Conservation (phyloP, 2,329 filamentous ascomycete genomes). For the Metarhizium sp. region DNA sequence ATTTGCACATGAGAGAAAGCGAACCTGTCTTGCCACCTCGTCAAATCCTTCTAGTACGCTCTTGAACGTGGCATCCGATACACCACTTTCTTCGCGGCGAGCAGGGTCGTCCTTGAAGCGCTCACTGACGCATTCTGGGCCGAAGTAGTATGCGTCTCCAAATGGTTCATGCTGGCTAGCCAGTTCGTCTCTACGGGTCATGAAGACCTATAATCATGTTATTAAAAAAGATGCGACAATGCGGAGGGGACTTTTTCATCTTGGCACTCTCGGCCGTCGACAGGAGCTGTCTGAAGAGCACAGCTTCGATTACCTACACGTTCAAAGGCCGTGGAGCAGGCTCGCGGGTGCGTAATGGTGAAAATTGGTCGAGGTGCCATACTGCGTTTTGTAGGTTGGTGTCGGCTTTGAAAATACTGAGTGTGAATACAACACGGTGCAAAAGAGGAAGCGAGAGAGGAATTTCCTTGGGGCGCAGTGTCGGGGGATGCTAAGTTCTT, state of each 20-base stretch:
- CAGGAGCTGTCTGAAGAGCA: not conserved
- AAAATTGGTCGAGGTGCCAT: slow-evolving; percentile 53
- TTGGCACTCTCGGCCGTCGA: too few species aligned
- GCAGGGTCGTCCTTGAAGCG: slow-evolving; percentile 64
- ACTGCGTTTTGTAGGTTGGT: not conserved
- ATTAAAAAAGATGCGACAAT: not conserved
- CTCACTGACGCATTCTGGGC: slow-evolving; percentile 74
- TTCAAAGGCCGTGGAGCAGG: slow-evolving; percentile 96
- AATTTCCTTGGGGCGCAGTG: too few species aligned
- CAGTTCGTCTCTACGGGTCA: slow-evolving; percentile 78
- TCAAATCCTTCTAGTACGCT: slow-evolving; percentile 72
- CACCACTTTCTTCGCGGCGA: slow-evolving; percentile 51
- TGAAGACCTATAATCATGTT: slow-evolving; percentile 63
- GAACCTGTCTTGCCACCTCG: slow-evolving; percentile 64
- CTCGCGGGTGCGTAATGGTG: slow-evolving; percentile 84
- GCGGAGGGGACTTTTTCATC: not conserved
- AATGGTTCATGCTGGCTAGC: slow-evolving; percentile 91
- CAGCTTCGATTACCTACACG: slow-evolving; percentile 47
- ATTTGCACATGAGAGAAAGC: slow-evolving; percentile 14
- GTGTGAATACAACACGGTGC: not conserved
- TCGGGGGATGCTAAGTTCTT: not conserved
- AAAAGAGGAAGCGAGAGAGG: not conserved
- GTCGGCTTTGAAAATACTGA: not conserved
- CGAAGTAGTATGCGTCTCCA: slow-evolving; percentile 93
- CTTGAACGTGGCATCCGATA: slow-evolving; percentile 60